Evolutionary conservation across 176 grass and related monocot genomes (phyloP).

Genomic region (Thinopyrum elongatum): DNA sequence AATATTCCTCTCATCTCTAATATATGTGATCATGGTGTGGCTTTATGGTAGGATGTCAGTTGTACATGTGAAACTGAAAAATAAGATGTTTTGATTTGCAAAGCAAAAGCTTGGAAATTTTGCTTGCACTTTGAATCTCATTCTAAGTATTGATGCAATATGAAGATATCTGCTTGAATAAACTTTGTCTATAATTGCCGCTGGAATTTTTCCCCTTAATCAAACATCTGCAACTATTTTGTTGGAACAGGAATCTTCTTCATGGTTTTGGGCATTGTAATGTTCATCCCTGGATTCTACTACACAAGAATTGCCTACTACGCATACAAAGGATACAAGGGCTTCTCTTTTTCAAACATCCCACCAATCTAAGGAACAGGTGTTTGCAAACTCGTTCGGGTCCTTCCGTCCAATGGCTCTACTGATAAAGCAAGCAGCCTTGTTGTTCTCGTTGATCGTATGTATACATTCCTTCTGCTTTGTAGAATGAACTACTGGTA

Average conservation of each 20-base stretch:
- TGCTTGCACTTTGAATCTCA: background rate
- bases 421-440: conserved; percentile 6
- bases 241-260: conserved; percentile 73
- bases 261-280: conserved; percentile 76
- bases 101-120: background rate
- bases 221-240: background rate
- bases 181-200: background rate
- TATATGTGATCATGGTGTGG: background rate
- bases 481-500: conserved; percentile 19
- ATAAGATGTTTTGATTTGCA: too few species aligned
- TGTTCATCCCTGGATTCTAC: conserved; percentile 98
- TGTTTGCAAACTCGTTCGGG: background rate
- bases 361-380: conserved; percentile 54
- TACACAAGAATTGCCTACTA: conserved; percentile 96
- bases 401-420: background rate
- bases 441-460: background rate
- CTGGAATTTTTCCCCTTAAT: too few species aligned
- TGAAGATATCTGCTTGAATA: background rate
- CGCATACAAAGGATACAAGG: conserved; percentile 90
- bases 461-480: background rate
- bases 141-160: background rate
- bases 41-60: background rate
- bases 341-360: conserved; percentile 95
- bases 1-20: background rate
- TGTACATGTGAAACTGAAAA: background rate